These are phyloP conservation scores for Aspergillus bombycis DNA, from an alignment of 2,329 filamentous ascomycete species.

Conservation along the genomic window DNA sequence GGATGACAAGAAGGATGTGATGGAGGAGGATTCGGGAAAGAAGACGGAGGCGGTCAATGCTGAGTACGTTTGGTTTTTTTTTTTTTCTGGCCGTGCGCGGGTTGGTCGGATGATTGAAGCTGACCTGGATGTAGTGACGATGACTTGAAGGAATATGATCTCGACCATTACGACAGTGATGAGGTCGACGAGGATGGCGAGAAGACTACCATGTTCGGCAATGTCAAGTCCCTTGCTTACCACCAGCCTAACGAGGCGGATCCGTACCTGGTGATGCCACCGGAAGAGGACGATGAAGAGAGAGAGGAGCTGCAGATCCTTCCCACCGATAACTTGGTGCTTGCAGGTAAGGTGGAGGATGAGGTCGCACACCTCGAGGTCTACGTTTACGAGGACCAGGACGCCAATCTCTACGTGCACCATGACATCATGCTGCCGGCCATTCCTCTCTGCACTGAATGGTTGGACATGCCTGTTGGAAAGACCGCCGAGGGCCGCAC, in stretches of 20 bases:
- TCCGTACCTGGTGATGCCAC: conserved; percentile 89
- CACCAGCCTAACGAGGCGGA: conserved; percentile 94
- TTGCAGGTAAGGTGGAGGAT: conserved; percentile 93
- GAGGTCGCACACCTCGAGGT: conserved; percentile 96
- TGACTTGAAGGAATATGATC: conserved; percentile 91
- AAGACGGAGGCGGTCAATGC: conserved; percentile 18
- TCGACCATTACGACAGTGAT: conserved; percentile 94
- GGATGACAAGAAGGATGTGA: conserved; percentile 28
- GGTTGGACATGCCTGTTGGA: conserved; percentile 89
- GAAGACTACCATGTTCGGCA: conserved; percentile 90
- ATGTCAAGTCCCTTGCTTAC: conserved; percentile 89
- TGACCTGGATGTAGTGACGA: conserved; percentile 56
- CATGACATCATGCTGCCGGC: conserved; percentile 99
- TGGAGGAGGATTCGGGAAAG: conserved; percentile 25
- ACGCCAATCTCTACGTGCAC: conserved; percentile 97
- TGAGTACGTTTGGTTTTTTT: conserved; percentile 11
- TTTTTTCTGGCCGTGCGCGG: background rate
- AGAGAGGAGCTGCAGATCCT: conserved; percentile 92
- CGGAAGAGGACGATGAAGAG: conserved; percentile 82
- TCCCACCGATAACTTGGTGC: conserved; percentile 86
- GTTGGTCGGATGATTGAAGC: conserved; percentile 12
- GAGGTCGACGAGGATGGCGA: conserved; percentile 67
- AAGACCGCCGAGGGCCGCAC: conserved; percentile 67
- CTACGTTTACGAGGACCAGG: conserved; percentile 94
- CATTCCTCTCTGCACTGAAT: conserved; percentile 93